These are phyloP conservation scores for Epichloe gansuensis DNA, from an alignment of 2,329 filamentous ascomycete species.

Conservation along the genomic window DNA sequence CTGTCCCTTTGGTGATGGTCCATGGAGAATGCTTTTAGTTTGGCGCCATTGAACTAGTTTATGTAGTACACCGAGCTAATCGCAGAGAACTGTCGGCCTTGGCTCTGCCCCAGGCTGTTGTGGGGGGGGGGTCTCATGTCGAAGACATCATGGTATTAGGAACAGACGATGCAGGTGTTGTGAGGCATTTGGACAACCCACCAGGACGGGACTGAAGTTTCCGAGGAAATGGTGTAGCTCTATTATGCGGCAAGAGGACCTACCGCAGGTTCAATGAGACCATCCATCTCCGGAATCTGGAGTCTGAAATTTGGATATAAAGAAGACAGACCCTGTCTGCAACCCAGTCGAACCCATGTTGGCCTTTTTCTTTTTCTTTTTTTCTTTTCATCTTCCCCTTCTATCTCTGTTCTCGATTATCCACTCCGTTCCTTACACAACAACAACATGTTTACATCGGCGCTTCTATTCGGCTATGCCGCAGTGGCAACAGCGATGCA, in stretches of 20 bases:
- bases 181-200: background rate
- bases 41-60: background rate
- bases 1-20: background rate
- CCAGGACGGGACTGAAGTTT: background rate
- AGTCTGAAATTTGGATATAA: background rate
- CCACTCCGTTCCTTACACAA: too few species aligned
- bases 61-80: background rate
- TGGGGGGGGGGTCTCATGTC: background rate
- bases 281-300: too few species aligned
- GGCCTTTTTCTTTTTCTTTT: background rate
- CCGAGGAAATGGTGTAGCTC: background rate
- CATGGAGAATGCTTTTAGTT: background rate
- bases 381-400: background rate
- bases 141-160: background rate
- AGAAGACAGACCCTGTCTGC: background rate
- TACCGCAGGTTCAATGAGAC: background rate
- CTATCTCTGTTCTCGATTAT: background rate
- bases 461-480: slow-evolving; percentile 14
- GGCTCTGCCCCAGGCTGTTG: background rate
- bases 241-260: too few species aligned
- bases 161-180: background rate
- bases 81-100: background rate
- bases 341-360: background rate
- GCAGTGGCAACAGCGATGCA: slow-evolving; percentile 20
- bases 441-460: slow-evolving; percentile 11